These are phyloP conservation scores for Adansonia gregorii DNA, from an alignment of 441 rosid genomes.

Conservation along the genomic window DNA sequence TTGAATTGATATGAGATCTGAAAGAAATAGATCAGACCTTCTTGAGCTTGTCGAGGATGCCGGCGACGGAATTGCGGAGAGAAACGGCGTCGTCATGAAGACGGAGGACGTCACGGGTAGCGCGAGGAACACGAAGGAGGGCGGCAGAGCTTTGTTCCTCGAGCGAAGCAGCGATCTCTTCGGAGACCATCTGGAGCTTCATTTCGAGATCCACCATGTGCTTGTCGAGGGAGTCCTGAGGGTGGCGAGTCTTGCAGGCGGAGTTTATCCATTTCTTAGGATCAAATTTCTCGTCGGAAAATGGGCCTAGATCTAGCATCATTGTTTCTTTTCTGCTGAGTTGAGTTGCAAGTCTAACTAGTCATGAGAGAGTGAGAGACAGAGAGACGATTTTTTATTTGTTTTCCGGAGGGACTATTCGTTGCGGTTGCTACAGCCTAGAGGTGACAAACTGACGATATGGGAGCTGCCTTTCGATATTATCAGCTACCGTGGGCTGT, in stretches of 20 bases:
- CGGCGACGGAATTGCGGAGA: conserved; percentile 76
- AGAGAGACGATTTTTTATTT: background rate
- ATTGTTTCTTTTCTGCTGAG: conserved; percentile 29
- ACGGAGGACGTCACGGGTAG: conserved; percentile 89
- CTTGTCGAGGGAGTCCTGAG: conserved; percentile 85
- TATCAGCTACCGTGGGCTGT: background rate
- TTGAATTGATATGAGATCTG: conserved; percentile 25
- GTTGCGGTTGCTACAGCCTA: conserved; percentile 3
- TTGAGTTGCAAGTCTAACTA: background rate
- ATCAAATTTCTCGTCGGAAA: conserved; percentile 94
- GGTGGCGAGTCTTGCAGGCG: conserved; percentile 80
- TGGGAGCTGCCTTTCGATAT: background rate
- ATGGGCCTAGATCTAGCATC: conserved; percentile 95
- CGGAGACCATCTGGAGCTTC: conserved; percentile 99
- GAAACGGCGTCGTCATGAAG: conserved; percentile 93
- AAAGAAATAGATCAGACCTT: conserved; percentile 49
- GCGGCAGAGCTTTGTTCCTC: conserved; percentile 92
- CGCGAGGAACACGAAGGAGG: conserved; percentile 95
- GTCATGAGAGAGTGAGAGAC: background rate
- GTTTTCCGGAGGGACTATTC: background rate
- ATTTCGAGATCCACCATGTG: conserved; percentile 95
- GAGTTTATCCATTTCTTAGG: conserved; percentile 96
- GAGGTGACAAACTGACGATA: background rate
- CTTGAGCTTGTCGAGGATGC: conserved; percentile 89
- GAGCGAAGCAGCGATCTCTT: conserved; percentile 93